Evolutionary conservation across 305 asterid genomes (phyloP).

Genomic region (Andrographis paniculata): DNA sequence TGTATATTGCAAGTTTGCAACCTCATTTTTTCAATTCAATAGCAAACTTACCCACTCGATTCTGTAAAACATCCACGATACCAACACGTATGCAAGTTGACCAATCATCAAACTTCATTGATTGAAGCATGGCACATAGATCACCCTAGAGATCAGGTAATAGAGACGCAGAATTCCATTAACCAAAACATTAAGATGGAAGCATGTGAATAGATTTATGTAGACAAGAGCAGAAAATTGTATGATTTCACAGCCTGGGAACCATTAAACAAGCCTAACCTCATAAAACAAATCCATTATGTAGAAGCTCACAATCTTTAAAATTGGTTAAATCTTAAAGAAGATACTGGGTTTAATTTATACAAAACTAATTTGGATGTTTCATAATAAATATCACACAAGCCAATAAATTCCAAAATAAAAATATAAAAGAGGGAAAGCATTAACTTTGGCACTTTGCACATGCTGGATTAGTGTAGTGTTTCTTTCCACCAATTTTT

Average conservation of each 20-base stretch:
- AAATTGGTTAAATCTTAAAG: not conserved
- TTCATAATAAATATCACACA: not conserved
- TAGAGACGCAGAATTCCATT: conserved; percentile 13
- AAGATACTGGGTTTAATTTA: not conserved
- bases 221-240: conserved; percentile 12
- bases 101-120: conserved; percentile 39
- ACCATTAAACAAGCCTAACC: too few relatives aligned
- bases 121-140: conserved; percentile 38
- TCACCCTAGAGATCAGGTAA: conserved; percentile 39
- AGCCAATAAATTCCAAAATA: conserved; percentile 1
- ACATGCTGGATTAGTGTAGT: too few relatives aligned
- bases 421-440: not conserved
- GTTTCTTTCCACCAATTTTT: too few relatives aligned
- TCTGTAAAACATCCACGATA: conserved; percentile 66
- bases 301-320: too few relatives aligned
- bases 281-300: too few relatives aligned
- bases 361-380: not conserved
- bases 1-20: not conserved
- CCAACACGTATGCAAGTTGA: conserved; percentile 57
- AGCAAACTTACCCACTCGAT: conserved; percentile 67
- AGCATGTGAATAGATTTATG: conserved; percentile 8
- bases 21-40: not conserved
- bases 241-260: not conserved
- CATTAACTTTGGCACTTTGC: not conserved
- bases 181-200: conserved; percentile 14